Conservation (phyloP, 2,329 filamentous ascomycete species). For the Colletotrichum cordylinicola region DNA sequence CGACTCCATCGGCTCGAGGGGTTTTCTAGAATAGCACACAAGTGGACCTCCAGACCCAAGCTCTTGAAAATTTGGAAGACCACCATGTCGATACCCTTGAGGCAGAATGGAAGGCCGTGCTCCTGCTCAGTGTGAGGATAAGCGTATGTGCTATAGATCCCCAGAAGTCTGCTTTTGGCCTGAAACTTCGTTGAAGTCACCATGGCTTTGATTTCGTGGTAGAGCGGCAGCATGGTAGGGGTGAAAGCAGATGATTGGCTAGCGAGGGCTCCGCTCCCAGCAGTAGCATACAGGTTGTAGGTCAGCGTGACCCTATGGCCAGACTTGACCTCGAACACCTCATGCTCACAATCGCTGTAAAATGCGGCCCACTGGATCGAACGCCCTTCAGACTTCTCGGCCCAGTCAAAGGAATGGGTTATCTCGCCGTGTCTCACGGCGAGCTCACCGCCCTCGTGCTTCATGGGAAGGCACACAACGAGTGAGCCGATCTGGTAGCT, state of each 20-base stretch:
- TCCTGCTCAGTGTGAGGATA: background rate
- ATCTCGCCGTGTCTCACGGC: constrained; percentile 45
- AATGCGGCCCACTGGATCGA: constrained; percentile 55
- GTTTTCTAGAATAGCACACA: background rate
- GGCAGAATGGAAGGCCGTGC: background rate
- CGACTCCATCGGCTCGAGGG: fast-evolving
- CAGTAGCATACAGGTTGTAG: constrained; percentile 59
- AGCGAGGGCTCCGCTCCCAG: background rate
- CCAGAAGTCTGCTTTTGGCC: background rate
- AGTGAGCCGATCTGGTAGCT: constrained; percentile 56
- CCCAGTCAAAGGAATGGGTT: constrained; percentile 46
- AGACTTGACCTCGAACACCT: constrained; percentile 51
- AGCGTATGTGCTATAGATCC: background rate
- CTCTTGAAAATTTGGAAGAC: background rate
- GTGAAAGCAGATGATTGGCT: background rate
- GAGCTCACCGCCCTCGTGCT: constrained; percentile 46
- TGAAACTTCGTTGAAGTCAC: background rate
- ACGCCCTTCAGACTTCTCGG: background rate
- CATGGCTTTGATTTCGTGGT: background rate
- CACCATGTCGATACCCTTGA: background rate
- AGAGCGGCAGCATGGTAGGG: background rate
- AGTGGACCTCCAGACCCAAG: background rate
- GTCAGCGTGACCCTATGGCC: constrained; percentile 64
- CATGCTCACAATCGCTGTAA: constrained; percentile 58
- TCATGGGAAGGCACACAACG: constrained; percentile 52